Evolutionary conservation across 192 early-diverging fungal species (phyloP), one percentile per base, ranked within the genome.

Genomic region (Podila minutissima): DNA sequence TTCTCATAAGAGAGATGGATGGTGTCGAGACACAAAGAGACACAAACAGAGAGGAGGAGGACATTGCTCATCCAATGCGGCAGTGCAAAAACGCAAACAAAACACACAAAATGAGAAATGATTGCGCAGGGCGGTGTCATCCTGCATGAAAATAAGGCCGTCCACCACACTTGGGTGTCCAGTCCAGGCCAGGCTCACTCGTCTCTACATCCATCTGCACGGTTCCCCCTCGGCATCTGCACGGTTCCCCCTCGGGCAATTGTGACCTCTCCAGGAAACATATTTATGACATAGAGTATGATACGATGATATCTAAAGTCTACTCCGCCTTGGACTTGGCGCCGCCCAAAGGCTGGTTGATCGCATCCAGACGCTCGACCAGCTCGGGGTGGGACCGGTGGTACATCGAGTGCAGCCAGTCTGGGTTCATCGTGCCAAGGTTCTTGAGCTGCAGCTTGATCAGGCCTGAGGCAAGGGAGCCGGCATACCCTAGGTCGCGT

Each of bases 401-500:
- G 85, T 92, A 97, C n/a, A 94, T 93, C 57, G 93, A 94, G 74
- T 96, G 97, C 66, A 93, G 88, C 64, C 88, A 87, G 73, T 98
- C 96, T 13, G 94, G 90, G 63, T 96, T 96, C 83, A 97, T 88
- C 24, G 92, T 92, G 48, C 92, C 89, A 82, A 94, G 88, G 83
- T 98, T 99, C 88, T 96, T 93, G 4, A 93, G 88, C 71, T 96
- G 92, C 28, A 99, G 76, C 81, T 99, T 98, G 68, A 97, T 94
- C 69, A 99, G 83, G 8, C 89, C 93, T 49, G 90, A 90, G 19
- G 90, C 88, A 53, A 99, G 84, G 28, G 89, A 78, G 60, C 86
- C 83, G 19, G 89, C 91, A 68, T 93, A 96, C 0, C 96, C 97
- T 10, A 97, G 86, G 59, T 92, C 90, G 74, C 94, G 91, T 8